Evolutionary conservation across 1,139 yeast genomes (phyloP), one percentile per base, ranked within the genome.

Genomic region (Meyerozyma athensensis): DNA sequence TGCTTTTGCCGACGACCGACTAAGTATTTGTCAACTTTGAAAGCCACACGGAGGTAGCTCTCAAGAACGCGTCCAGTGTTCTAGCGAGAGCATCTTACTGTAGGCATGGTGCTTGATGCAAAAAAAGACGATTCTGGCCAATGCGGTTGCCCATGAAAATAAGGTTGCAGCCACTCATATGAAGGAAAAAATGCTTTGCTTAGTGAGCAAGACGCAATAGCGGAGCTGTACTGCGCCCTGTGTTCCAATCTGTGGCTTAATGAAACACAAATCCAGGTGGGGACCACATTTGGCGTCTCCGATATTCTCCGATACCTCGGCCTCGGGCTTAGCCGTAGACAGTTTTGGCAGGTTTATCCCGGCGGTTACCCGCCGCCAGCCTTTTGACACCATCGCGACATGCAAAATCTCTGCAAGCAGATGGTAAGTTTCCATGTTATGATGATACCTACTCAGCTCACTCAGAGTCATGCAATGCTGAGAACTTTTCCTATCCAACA

Each of bases 371-470:
- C 28, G 28, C 14, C 28, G 17, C 17, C 7, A 13, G 16, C 7
- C 12, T 12, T 24, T 12, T 22, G 14, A 26, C 4, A 13, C 18
- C 32, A 20, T 17, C 18, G 32, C 32, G 32, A 24, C 9, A 17
- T 28, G 32, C 19, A 28, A 28, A 19, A 4, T 30, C 33, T 13
- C 24, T 4, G n/a, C 17, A 7, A 20, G 9, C 14, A 10, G 21
- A 32, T 7, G 3, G 26, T 22, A 22, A 20, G 26, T 14, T 32
- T n/a, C 47, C 50, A 50, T 53, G 59, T 61, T 55, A 56, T 65
- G 75, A 69, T 69, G 75, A 69, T 54, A 68, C 63, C 69, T 53
- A 68, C 76, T 70, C 76, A 70, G 76, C 76, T 70, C 76, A 70
- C 76, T 70, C 76, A 54, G 64, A 70, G 74, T 62, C 58, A 41